Conservation (phyloP, 495 filamentous ascomycete genomes). For the Penicillium argentinense region DNA sequence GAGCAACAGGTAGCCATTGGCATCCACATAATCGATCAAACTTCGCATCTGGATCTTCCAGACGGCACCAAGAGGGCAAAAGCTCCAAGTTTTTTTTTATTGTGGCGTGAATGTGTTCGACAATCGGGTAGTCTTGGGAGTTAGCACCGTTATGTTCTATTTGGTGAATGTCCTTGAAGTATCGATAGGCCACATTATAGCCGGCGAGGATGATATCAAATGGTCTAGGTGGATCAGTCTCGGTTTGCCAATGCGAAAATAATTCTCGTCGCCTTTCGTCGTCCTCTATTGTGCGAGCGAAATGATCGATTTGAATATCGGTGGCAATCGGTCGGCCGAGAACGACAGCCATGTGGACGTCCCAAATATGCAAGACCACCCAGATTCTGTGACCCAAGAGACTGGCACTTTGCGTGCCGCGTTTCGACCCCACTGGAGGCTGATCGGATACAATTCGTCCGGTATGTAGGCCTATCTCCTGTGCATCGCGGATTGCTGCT, state of each 20-base stretch:
- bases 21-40: slow-evolving; percentile 51
- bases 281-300: slow-evolving; percentile 6
- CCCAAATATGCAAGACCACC: slow-evolving; percentile 58
- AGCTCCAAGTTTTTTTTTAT: slow-evolving; percentile 45
- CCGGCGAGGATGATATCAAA: slow-evolving; percentile 22
- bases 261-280: slow-evolving; percentile 2
- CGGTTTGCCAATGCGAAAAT: slow-evolving; percentile 15
- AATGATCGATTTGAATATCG: slow-evolving; percentile 12
- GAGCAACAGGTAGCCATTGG: slow-evolving; percentile 51
- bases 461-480: slow-evolving; percentile 60
- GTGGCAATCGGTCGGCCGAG: slow-evolving; percentile 54
- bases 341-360: slow-evolving; percentile 58
- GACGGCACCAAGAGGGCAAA: slow-evolving; percentile 52
- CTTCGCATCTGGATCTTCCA: slow-evolving; percentile 54
- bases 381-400: slow-evolving; percentile 39
- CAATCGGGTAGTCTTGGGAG: slow-evolving; percentile 50
- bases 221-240: slow-evolving; percentile 14
- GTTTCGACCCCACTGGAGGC: slow-evolving; percentile 1
- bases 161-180: slow-evolving; percentile 21
- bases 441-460: slow-evolving; percentile 8
- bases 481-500: slow-evolving; percentile 57
- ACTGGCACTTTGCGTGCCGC: neutral
- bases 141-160: slow-evolving; percentile 53
- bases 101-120: slow-evolving; percentile 53
- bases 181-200: slow-evolving; percentile 23